Evolutionary conservation across 495 filamentous ascomycete species (phyloP).

Genomic region (Aspergillus sparsus): DNA sequence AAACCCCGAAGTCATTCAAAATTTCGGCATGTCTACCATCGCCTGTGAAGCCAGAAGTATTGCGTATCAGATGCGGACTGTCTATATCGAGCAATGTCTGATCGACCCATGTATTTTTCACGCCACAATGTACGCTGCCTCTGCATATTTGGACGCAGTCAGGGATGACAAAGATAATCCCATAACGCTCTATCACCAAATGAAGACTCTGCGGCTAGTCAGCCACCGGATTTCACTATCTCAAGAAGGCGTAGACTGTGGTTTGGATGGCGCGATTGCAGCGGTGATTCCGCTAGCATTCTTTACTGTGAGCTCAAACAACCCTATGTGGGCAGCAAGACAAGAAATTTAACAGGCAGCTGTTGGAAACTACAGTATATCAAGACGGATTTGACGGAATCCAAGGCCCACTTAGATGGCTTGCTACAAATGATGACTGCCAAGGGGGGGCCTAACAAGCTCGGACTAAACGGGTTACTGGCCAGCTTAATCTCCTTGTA

Average conservation of each 20-base stretch:
- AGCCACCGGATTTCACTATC: not conserved
- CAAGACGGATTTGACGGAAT: not conserved
- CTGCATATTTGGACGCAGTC: not conserved
- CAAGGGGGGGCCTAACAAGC: not conserved
- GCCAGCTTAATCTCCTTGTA: not conserved
- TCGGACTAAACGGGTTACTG: not conserved
- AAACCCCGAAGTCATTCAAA: not conserved
- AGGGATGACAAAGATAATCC: not conserved
- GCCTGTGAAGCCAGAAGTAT: not conserved
- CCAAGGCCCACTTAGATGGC: not conserved
- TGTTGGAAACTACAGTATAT: not conserved
- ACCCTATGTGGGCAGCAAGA: not conserved
- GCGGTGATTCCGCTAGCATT: not conserved
- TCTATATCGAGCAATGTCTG: not conserved
- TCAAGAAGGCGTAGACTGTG: not conserved
- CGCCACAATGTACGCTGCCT: conserved; percentile 2
- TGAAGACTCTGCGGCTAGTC: not conserved
- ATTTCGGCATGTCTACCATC: not conserved
- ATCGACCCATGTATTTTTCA: not conserved
- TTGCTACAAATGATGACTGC: not conserved
- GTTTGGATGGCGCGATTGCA: not conserved
- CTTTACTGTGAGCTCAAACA: not conserved
- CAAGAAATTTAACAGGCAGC: not conserved
- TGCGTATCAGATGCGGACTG: not conserved
- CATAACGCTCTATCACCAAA: conserved; percentile 3